phyloP scores from a whole-genome alignment of 192 early-diverging fungal genomes.

The Coemansia sp. region DNA sequence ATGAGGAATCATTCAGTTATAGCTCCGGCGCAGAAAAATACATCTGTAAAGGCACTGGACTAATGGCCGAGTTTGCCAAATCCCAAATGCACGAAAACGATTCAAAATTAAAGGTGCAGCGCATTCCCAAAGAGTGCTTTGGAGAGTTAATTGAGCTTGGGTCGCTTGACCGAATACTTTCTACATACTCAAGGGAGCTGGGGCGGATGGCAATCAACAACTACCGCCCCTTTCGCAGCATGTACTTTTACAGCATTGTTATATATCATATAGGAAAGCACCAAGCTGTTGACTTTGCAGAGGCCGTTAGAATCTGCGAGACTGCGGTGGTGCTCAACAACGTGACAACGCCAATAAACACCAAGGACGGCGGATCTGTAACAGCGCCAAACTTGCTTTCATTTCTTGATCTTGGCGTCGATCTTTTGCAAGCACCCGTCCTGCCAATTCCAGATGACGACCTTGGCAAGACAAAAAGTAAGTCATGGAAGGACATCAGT shows the following conservation, averaged over 20 bases:
- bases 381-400: slow-evolving; percentile 21
- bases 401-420: slow-evolving; percentile 27
- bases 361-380: neutral
- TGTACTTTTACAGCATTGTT: slow-evolving; percentile 36
- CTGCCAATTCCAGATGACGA: slow-evolving; percentile 13
- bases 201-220: slow-evolving; percentile 35
- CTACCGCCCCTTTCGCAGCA: slow-evolving; percentile 38
- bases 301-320: slow-evolving; percentile 26
- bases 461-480: neutral
- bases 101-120: slow-evolving; percentile 19
- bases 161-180: slow-evolving; percentile 28
- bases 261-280: slow-evolving; percentile 27
- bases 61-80: slow-evolving; percentile 5
- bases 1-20: slow-evolving; percentile 11
- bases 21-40: slow-evolving; percentile 12
- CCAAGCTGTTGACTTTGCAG: slow-evolving; percentile 3
- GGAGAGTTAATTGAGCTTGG: slow-evolving; percentile 36
- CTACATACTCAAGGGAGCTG: slow-evolving; percentile 20
- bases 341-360: slow-evolving; percentile 6
- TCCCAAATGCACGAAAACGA: neutral
- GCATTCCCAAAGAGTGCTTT: slow-evolving; percentile 28
- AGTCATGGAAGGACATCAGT: slow-evolving; percentile 11
- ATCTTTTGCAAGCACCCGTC: slow-evolving; percentile 1
- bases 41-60: slow-evolving; percentile 6
- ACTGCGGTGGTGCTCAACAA: slow-evolving; percentile 44